A percentile compares a stretch with the other conserved stretches of the same genome.
Evolutionary conservation across 345 rosid species (phyloP).

Genomic region (thale cress (Arabidopsis thaliana)): DNA sequence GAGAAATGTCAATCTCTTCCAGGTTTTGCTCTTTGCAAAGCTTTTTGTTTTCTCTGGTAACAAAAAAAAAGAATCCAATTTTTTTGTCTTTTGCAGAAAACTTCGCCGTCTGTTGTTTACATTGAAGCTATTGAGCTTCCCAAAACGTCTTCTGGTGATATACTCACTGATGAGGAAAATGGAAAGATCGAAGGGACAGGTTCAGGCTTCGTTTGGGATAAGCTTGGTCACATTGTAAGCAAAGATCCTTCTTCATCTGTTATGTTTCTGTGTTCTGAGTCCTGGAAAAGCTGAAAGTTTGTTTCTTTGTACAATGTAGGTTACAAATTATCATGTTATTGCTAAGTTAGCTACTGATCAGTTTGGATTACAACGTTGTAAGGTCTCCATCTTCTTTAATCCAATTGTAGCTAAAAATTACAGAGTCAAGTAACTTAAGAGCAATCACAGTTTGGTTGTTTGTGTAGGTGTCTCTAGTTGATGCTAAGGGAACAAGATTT

Average conservation of each 20-base stretch:
- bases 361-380: constrained; percentile 75
- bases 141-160: constrained; percentile 46
- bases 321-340: constrained; percentile 85
- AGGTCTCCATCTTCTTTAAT: constrained; percentile 55
- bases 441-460: not conserved
- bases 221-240: constrained; percentile 91
- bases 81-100: constrained; percentile 47
- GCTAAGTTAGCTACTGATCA: constrained; percentile 78
- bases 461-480: constrained; percentile 66
- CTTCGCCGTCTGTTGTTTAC: constrained; percentile 79
- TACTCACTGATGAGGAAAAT: constrained; percentile 46
- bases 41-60: not conserved
- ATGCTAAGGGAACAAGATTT: constrained; percentile 68
- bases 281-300: not conserved
- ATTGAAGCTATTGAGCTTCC: constrained; percentile 73
- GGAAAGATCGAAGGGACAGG: constrained; percentile 84
- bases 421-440: not conserved
- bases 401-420: not conserved
- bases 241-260: not conserved
- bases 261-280: not conserved
- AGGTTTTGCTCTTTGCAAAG: constrained; percentile 51
- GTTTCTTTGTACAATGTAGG: constrained; percentile 51
- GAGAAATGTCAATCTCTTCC: constrained; percentile 67
- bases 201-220: constrained; percentile 95
- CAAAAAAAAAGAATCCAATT: not conserved